Evolutionary conservation across 1,284 basidiomycete genomes (phyloP).

Genomic region (Cutaneotrichosporon cavernicola): DNA sequence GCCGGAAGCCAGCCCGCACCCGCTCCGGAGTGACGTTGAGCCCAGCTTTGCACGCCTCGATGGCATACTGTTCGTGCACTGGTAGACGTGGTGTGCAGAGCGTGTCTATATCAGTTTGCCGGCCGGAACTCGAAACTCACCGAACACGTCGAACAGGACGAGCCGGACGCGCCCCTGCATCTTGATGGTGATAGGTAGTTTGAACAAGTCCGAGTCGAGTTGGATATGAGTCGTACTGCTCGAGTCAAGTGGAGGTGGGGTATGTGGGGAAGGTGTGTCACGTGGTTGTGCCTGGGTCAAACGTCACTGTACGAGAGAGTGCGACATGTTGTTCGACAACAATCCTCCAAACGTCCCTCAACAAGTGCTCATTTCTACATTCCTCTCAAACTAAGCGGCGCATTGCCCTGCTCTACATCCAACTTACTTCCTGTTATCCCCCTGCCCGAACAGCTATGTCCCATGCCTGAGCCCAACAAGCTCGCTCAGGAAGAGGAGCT

Average conservation of each 20-base stretch:
- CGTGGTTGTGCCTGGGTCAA: background rate
- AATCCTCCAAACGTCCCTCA: background rate
- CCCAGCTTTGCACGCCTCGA: conserved; percentile 47
- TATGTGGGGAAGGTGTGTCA: background rate
- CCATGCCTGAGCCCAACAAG: conserved; percentile 45
- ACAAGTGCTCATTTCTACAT: background rate
- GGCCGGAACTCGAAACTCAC: conserved; percentile 22
- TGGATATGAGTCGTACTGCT: no score
- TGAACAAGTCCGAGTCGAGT: no score
- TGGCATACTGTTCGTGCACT: conserved; percentile 52
- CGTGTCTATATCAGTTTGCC: conserved; percentile 37
- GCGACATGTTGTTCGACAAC: background rate
- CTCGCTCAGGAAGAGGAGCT: conserved; percentile 49
- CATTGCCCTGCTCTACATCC: conserved; percentile 8
- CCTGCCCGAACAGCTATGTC: conserved; percentile 24
- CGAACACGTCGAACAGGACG: conserved; percentile 53
- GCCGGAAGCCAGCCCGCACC: conserved; percentile 47
- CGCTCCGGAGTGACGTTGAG: conserved; percentile 39
- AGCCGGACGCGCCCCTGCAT: conserved; percentile 38
- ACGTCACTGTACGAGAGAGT: background rate
- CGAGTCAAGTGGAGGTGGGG: background rate
- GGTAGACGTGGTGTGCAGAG: conserved; percentile 51
- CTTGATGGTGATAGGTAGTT: background rate
- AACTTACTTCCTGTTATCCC: background rate
- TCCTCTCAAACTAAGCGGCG: conserved; percentile 1